Percentiles rank a stretch among this genome's conserved stretches.
Evolutionary conservation across 2,329 filamentous ascomycete species (phyloP).

Genomic region (Trichoderma simmonsii): DNA sequence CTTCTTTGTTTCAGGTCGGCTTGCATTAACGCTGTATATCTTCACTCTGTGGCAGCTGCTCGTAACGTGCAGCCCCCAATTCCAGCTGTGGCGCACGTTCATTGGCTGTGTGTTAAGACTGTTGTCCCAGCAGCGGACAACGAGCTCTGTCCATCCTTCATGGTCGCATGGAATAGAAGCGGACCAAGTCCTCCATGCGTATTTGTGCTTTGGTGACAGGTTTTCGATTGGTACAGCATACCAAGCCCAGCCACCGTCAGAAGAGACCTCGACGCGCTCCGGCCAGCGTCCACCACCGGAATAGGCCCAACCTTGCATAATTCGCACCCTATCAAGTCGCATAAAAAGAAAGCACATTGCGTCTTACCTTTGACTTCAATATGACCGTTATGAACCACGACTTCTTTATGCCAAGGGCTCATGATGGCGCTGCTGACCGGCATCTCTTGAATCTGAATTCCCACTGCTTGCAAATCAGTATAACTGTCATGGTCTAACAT

Average conservation of each 20-base stretch:
- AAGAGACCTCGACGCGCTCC: constrained; percentile 60
- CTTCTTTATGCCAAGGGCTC: constrained; percentile 58
- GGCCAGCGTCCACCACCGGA: constrained; percentile 58
- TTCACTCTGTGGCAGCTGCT: constrained; percentile 58
- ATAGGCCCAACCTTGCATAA: constrained; percentile 52
- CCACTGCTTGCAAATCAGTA: constrained; percentile 43
- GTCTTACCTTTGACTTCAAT: constrained; percentile 34
- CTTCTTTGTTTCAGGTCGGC: constrained; percentile 44
- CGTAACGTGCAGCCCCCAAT: constrained; percentile 66
- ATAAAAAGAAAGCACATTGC: background rate
- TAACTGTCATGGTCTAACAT: background rate
- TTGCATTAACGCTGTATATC: constrained; percentile 61
- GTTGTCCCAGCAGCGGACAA: constrained; percentile 60
- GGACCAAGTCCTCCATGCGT: constrained; percentile 64
- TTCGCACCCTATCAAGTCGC: background rate
- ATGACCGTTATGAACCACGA: constrained; percentile 57
- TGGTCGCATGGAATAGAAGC: constrained; percentile 59
- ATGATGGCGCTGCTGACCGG: constrained; percentile 66
- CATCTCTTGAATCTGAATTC: constrained; percentile 70
- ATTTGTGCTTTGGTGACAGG: constrained; percentile 59
- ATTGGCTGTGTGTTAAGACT: constrained; percentile 58
- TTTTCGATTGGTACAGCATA: constrained; percentile 60
- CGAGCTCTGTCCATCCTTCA: constrained; percentile 60
- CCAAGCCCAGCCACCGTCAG: constrained; percentile 63
- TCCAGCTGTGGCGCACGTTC: constrained; percentile 55